phyloP scores from a whole-genome alignment of 2,329 filamentous ascomycete genomes.

The Talaromyces sp. region DNA sequence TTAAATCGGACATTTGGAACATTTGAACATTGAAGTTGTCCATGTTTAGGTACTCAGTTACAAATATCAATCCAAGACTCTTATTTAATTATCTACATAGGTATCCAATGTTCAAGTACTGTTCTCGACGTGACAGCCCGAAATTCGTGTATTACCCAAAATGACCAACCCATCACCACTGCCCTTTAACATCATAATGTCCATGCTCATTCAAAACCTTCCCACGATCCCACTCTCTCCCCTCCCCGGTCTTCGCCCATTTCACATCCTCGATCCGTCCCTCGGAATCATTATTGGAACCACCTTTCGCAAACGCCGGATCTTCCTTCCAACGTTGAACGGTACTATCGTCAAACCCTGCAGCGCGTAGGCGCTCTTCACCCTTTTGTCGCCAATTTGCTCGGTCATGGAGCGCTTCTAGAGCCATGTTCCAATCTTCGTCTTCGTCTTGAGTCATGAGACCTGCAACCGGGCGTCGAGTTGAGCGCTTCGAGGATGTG shows the following conservation, averaged over 20 bases:
- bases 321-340: slow-evolving; percentile 69
- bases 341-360: slow-evolving; percentile 74
- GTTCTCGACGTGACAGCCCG: neutral
- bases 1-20: too few relatives aligned
- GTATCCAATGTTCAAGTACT: too few relatives aligned
- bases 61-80: too few relatives aligned
- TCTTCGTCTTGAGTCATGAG: slow-evolving; percentile 56
- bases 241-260: slow-evolving; percentile 69
- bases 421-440: slow-evolving; percentile 74
- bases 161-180: slow-evolving; percentile 39
- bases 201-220: slow-evolving; percentile 59
- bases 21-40: too few relatives aligned
- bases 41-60: too few relatives aligned
- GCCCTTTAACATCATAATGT: slow-evolving; percentile 48
- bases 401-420: slow-evolving; percentile 76
- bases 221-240: slow-evolving; percentile 64
- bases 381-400: slow-evolving; percentile 72
- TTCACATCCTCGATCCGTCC: slow-evolving; percentile 65
- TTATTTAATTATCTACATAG: too few relatives aligned
- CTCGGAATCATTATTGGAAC: slow-evolving; percentile 24
- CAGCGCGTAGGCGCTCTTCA: slow-evolving; percentile 69
- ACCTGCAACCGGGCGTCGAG: slow-evolving; percentile 38
- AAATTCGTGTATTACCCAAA: neutral
- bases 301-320: slow-evolving; percentile 50
- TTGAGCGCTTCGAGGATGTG: slow-evolving; percentile 52